A percentile compares a stretch with the other conserved stretches of the same genome.
phyloP scores from a whole-genome alignment of 352 stramenopile genomes.

The Phytophthora cryptogea region DNA sequence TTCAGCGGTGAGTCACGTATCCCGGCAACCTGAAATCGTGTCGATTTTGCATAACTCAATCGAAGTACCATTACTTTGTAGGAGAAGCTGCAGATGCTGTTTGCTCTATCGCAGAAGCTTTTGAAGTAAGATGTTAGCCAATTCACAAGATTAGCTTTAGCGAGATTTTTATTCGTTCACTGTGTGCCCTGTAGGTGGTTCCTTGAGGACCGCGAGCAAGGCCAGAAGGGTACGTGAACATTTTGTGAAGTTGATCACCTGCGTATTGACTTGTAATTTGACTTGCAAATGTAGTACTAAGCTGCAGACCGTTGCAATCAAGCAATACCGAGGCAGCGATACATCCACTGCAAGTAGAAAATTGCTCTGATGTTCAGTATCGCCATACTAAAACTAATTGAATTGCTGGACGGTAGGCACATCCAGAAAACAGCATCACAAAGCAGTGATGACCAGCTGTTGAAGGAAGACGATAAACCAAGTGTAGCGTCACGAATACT shows the following conservation, averaged over 20 bases:
- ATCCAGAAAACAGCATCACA: constrained; percentile 4
- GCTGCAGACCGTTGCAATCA: not conserved
- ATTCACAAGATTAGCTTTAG: not conserved
- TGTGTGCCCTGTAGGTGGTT: constrained; percentile 28
- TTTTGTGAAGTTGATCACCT: not conserved
- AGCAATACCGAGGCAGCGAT: not conserved
- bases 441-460: not conserved
- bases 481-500: constrained; percentile 27
- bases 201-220: constrained; percentile 32
- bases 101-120: constrained; percentile 42
- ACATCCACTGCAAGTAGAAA: constrained; percentile 16
- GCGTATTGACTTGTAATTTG: not conserved
- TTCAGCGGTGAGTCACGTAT: constrained; percentile 12
- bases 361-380: not conserved
- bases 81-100: constrained; percentile 47
- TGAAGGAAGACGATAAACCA: constrained; percentile 11
- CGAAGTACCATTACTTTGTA: constrained; percentile 2
- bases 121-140: constrained; percentile 25
- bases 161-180: constrained; percentile 3
- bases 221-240: constrained; percentile 21
- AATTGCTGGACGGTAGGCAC: constrained; percentile 4
- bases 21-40: not conserved
- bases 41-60: not conserved
- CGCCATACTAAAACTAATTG: not conserved
- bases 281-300: not conserved